Evolutionary conservation across 2,329 filamentous ascomycete genomes (phyloP).

Genomic region (Pseudocercospora musae): DNA sequence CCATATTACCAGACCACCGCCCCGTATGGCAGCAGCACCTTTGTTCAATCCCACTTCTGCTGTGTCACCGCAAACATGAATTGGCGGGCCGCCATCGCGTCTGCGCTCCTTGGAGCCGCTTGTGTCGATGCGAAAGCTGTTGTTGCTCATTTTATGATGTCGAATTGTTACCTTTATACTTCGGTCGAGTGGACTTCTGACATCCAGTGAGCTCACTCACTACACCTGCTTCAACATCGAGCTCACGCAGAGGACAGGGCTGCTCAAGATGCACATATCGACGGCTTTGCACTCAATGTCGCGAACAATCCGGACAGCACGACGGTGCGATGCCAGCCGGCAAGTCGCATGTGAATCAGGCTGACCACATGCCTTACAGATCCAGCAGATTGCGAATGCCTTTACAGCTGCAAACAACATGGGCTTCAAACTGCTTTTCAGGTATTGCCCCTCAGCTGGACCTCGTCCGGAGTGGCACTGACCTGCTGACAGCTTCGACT

Average conservation of each 20-base stretch:
- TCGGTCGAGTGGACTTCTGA: slow-evolving; percentile 13
- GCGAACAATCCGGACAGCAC: slow-evolving; percentile 39
- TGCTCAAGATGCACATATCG: slow-evolving; percentile 35
- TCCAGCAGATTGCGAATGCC: slow-evolving; percentile 48
- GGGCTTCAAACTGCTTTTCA: slow-evolving; percentile 55
- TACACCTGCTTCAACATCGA: neutral
- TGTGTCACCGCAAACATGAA: slow-evolving; percentile 6
- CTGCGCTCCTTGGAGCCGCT: slow-evolving; percentile 11
- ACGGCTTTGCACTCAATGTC: slow-evolving; percentile 53
- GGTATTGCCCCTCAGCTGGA: slow-evolving; percentile 21
- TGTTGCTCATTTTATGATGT: slow-evolving; percentile 17
- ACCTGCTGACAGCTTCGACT: slow-evolving; percentile 44
- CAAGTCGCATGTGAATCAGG: neutral
- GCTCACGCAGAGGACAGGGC: neutral
- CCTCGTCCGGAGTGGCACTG: neutral
- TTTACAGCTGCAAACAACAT: slow-evolving; percentile 37
- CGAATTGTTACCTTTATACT: slow-evolving; percentile 12
- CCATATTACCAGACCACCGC: neutral
- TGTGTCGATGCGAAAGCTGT: slow-evolving; percentile 14
- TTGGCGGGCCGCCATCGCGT: slow-evolving; percentile 9
- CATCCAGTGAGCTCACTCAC: neutral
- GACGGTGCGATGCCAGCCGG: neutral
- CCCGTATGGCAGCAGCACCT: neutral
- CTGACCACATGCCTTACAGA: slow-evolving; percentile 18
- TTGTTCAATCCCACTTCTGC: neutral